phyloP scores from a whole-genome alignment of 2,329 filamentous ascomycete genomes.

The Fusarium multiceps region DNA sequence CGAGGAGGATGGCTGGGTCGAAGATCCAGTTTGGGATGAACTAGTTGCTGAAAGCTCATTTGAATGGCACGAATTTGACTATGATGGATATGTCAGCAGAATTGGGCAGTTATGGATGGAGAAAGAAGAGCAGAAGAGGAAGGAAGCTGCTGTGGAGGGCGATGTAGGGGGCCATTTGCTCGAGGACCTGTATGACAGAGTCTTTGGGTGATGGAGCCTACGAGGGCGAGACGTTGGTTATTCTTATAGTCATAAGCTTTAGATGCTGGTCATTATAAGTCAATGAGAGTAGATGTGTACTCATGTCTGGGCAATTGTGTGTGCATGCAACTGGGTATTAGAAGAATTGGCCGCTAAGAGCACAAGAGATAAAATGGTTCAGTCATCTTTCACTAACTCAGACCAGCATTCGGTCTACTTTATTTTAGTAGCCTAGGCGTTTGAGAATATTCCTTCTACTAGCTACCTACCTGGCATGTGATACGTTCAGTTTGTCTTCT shows the following conservation, averaged over 20 bases:
- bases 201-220: not conserved
- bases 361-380: not conserved
- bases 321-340: not conserved
- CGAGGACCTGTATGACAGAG: not conserved
- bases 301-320: not conserved
- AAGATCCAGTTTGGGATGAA: not conserved
- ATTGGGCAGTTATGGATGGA: not conserved
- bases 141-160: not conserved
- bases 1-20: too few species aligned
- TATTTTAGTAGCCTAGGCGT: not conserved
- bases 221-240: not conserved
- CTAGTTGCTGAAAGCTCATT: not conserved
- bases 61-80: not conserved
- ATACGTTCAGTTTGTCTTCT: not conserved
- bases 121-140: not conserved
- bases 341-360: not conserved
- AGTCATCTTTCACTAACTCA: accelerated
- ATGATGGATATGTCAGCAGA: not conserved
- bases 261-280: not conserved
- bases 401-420: not conserved
- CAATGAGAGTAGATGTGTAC: not conserved
- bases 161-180: not conserved
- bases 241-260: not conserved
- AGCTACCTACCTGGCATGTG: not conserved
- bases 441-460: not conserved